Base-by-base conservation (phyloP, 371 early-diverging fungal species). In the Mortierella sp. region DNA sequence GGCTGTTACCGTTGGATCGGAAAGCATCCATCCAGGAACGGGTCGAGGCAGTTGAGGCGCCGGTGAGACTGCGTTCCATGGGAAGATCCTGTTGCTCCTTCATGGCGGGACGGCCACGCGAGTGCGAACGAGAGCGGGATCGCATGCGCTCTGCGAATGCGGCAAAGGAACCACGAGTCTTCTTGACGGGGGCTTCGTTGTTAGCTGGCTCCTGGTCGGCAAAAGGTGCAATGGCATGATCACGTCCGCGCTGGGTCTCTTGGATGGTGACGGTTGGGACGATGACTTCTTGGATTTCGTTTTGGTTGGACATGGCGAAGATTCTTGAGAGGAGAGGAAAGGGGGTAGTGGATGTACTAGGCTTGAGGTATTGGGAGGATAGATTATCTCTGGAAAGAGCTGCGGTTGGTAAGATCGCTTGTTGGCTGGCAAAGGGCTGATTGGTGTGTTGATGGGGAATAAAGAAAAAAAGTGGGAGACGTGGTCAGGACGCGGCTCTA, bases 121-220 rank as follows among this genome's bases (percentile, higher is more conserved):
- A 62, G 53, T 62, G 72, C 15, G 72, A 72, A 14, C 72, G 66
- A 5, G 72, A 72, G 9, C 72, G 72, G 52, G 75, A 74, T 3
- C 69, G 62, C 21, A 74, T 53, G 23, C 69, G 66, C 14, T 74
- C 75, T 9, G 62, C 75, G 57, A 74, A 69, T 7, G 75, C 75
- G n/a, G 52, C 66, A 26, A 74, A 28, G 15, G 74, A 68, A 57
- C 18, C 57, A 29, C 75, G 75, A 37, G 21, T 37, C 37, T 37
- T 37, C 37, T 60, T 23, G 37, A 23, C 9, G 26, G 53, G 26
- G 53, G 23, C 9, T 55, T 53, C 19, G 53, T 26, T 30, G 57
- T 71, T 15, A 12, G 47, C 64, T 60, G 51, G 53, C 28, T 9
- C 4, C 53, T 29, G 23, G 63, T 29, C 9, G 50, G 19, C n/a